These are phyloP conservation scores for Saprolegnia diclina DNA, from an alignment of 352 stramenopile species.

Conservation along the genomic window DNA sequence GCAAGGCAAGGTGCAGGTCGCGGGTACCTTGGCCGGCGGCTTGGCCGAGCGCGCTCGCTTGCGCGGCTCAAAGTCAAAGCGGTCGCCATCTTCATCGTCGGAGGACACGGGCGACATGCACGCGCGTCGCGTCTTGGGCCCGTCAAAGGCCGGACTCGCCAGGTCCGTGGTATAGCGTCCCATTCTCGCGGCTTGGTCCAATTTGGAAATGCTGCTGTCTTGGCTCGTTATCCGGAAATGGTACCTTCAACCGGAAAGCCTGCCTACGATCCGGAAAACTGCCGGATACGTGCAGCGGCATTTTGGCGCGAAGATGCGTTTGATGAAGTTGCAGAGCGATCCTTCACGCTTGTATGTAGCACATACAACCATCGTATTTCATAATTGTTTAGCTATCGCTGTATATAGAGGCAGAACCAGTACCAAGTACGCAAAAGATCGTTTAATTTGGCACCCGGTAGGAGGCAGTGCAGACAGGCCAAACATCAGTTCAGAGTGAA, in stretches of 20 bases:
- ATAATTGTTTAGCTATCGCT: too few species aligned
- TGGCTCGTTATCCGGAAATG: background rate
- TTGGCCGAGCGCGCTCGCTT: slow-evolving; percentile 2
- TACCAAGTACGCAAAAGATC: too few species aligned
- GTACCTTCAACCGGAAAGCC: background rate
- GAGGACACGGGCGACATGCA: slow-evolving; percentile 16
- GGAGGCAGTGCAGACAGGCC: too few species aligned
- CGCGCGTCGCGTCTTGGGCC: slow-evolving; percentile 4
- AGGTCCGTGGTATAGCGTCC: background rate
- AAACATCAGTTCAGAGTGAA: too few species aligned
- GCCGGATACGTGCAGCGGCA: too few species aligned
- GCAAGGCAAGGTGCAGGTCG: background rate
- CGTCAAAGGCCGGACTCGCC: background rate
- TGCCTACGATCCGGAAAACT: too few species aligned
- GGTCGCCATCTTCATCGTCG: background rate
- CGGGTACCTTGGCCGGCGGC: background rate
- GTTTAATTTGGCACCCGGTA: too few species aligned
- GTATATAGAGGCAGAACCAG: too few species aligned
- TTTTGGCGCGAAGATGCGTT: too few species aligned
- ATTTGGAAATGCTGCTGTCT: background rate
- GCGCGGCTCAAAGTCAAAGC: slow-evolving; percentile 22
- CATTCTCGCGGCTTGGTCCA: background rate
- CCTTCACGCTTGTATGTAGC: too few species aligned
- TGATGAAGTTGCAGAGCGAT: too few species aligned
- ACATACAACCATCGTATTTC: too few species aligned